Conservation (phyloP, 257 asterid species). For the Jasminum sambac region DNA sequence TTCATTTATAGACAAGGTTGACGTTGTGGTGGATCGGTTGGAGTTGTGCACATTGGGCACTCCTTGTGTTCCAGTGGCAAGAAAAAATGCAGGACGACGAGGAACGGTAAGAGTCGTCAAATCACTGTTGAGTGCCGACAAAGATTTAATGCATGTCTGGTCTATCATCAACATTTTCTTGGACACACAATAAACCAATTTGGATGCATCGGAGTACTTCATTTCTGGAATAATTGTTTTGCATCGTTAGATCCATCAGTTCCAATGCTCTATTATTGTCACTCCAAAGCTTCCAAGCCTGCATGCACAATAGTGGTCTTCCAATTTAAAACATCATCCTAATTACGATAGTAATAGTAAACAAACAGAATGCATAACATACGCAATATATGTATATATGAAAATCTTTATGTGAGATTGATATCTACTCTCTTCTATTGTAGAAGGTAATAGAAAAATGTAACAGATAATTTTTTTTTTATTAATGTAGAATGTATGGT, state of each 20-base stretch:
- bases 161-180: background rate
- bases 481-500: too few relatives aligned
- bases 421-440: too few relatives aligned
- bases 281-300: slow-evolving; percentile 3
- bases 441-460: too few relatives aligned
- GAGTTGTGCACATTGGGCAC: background rate
- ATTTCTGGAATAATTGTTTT: background rate
- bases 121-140: background rate
- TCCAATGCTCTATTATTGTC: background rate
- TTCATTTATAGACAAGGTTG: background rate
- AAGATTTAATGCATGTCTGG: too few relatives aligned
- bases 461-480: too few relatives aligned
- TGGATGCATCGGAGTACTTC: background rate
- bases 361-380: too few relatives aligned
- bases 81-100: background rate
- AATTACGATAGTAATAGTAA: too few relatives aligned
- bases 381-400: too few relatives aligned
- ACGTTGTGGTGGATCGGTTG: background rate
- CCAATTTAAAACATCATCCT: too few relatives aligned
- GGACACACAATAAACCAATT: background rate
- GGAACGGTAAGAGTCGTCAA: background rate
- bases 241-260: background rate
- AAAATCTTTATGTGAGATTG: too few relatives aligned
- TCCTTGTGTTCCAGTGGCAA: background rate
- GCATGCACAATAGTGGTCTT: background rate